phyloP scores from a whole-genome alignment of 2,329 filamentous ascomycete species.

The Akanthomyces muscarius region DNA sequence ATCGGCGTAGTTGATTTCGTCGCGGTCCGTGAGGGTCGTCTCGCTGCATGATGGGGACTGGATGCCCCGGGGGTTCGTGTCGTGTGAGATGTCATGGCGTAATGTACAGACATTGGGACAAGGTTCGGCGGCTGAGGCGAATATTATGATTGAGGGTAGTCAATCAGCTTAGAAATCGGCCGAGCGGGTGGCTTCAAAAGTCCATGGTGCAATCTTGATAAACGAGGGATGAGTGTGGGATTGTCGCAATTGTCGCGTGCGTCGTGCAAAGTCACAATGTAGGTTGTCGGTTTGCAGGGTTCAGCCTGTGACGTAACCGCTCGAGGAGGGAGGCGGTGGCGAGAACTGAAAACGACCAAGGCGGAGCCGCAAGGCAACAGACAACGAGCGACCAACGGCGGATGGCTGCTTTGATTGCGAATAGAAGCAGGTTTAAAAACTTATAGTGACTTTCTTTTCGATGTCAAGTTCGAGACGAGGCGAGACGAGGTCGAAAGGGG shows the following conservation, averaged over 20 bases:
- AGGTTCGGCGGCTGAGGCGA: neutral
- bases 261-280: neutral
- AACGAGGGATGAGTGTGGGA: neutral
- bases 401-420: neutral
- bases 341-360: neutral
- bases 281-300: conserved; percentile 13
- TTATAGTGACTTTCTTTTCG: neutral
- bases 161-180: conserved; percentile 14
- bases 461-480: neutral
- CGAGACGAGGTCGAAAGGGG: neutral
- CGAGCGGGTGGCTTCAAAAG: neutral
- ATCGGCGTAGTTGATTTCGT: conserved; percentile 48
- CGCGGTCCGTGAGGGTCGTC: conserved; percentile 12
- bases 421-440: neutral
- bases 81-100: conserved; percentile 17
- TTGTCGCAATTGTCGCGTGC: neutral
- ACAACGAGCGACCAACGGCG: neutral
- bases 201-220: neutral
- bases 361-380: conserved; percentile 12
- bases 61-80: conserved; percentile 14
- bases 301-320: conserved; percentile 15
- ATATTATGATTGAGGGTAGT: neutral
- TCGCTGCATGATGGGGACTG: conserved; percentile 14
- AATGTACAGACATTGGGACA: conserved; percentile 12
- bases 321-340: conserved; percentile 10